Base-by-base conservation (phyloP, 805 yeast species). In the Saturnispora mendoncae region DNA sequence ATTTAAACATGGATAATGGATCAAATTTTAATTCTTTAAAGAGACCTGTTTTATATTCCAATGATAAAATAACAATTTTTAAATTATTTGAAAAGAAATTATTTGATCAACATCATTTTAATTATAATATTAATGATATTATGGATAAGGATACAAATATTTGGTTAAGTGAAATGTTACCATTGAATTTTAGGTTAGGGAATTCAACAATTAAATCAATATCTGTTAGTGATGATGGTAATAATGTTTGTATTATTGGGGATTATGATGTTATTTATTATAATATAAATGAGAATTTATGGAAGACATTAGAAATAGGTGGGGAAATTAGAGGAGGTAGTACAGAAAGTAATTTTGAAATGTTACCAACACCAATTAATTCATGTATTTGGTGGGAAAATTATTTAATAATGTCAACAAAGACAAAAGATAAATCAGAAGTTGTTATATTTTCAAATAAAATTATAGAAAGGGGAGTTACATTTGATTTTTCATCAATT, bases 161-260 rank as follows among this genome's bases (percentile, higher is more conserved):
- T 13, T 74, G 79, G 79, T 53, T 66, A 25, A 61, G 58, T n/a
- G 61, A 69, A 26, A 59, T 65, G 36, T 46, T 74, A 13, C 78
- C 79, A 1, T 52, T 68, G 3, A 49, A 56, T 18, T 74, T 74
- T 46, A 57, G 63, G 32, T 58, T 73, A 4, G 62, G 59, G 24
- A 71, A 71, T 51, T 57, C 65, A 58, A 69, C 68, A 4, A 61
- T 74, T 2, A 51, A 63, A 13, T 61, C 65, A 27, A 61, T 66
- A 3, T 53, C 68, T n/a, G 58, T 65, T 15, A 67, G 72, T 38
- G 62, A 63, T 20, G 75, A 72, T 46, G 78, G 78, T 9, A 54
- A 66, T 37, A 62, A 60, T 45, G 58, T 72, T 14, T 76, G 78
- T 18, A 29, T 74, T 14, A 69, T 76, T 5, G 80, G 79, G 0